Percentiles rank a stretch among this genome's conserved stretches.
Evolutionary conservation across 371 early-diverging fungal genomes (phyloP).

Genomic region (Mucor circinelloides): DNA sequence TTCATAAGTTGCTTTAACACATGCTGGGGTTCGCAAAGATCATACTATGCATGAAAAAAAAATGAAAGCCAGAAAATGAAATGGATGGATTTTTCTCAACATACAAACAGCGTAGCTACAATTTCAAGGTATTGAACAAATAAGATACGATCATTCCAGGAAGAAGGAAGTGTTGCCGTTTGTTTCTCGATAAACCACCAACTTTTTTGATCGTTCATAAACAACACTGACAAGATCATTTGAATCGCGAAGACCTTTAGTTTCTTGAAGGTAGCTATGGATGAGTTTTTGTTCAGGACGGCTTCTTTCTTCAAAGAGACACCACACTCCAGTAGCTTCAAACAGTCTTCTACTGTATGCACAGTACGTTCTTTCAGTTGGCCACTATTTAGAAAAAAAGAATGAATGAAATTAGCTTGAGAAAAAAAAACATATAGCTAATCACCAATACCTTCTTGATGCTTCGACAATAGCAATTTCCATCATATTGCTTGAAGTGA

Average conservation of each 20-base stretch:
- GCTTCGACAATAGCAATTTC: constrained; percentile 21
- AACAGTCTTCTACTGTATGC: constrained; percentile 12
- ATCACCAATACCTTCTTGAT: constrained; percentile 19
- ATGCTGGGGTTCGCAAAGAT: constrained; percentile 8
- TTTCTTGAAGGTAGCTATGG: constrained; percentile 13
- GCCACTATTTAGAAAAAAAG: constrained; percentile 9
- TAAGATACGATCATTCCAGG: too few relatives aligned
- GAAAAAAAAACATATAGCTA: too few relatives aligned
- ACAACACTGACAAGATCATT: too few relatives aligned
- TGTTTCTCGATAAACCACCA: too few relatives aligned
- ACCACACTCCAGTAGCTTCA: constrained; percentile 9
- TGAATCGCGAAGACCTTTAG: constrained; percentile 10
- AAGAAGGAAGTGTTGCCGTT: too few relatives aligned
- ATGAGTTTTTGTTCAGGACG: neutral
- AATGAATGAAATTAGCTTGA: neutral
- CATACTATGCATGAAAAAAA: constrained; percentile 7
- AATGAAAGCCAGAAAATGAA: constrained; percentile 12
- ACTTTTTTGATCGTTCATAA: too few relatives aligned
- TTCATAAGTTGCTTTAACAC: constrained; percentile 12
- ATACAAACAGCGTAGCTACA: too few relatives aligned
- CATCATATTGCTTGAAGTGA: constrained; percentile 10
- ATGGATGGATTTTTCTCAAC: too few relatives aligned
- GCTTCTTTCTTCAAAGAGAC: constrained; percentile 5
- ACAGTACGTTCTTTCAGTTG: neutral
- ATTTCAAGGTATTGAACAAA: too few relatives aligned